Percentiles rank a stretch among this genome's conserved stretches.
phyloP scores from a whole-genome alignment of 495 filamentous ascomycete species.

The Aspergillus homomorphus region DNA sequence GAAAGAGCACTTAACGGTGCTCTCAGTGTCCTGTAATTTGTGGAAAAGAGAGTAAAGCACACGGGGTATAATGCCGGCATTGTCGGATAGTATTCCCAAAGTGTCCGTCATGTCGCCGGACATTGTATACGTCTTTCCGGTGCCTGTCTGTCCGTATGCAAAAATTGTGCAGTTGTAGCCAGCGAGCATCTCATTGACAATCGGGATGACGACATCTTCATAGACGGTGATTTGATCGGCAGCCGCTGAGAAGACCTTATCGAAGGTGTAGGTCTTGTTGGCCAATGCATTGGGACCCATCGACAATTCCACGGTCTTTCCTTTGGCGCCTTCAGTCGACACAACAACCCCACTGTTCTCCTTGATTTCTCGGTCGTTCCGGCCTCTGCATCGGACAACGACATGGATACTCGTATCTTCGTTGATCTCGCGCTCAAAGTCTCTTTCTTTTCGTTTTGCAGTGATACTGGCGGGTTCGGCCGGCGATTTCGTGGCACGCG shows the following conservation, averaged over 20 bases:
- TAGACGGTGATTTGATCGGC: conserved; percentile 91
- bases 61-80: conserved; percentile 90
- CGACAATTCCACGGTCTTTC: conserved; percentile 76
- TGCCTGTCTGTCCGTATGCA: conserved; percentile 96
- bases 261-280: conserved; percentile 95
- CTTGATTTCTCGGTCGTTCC: conserved; percentile 84
- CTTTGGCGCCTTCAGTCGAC: conserved; percentile 79
- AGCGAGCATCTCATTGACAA: conserved; percentile 91
- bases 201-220: conserved; percentile 88
- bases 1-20: conserved; percentile 94
- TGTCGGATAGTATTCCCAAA: conserved; percentile 79
- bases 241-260: conserved; percentile 93
- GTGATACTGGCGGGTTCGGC: conserved; percentile 42
- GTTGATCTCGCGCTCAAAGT: conserved; percentile 67
- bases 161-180: conserved; percentile 99
- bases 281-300: conserved; percentile 91
- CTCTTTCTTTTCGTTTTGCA: conserved; percentile 76
- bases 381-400: conserved; percentile 88
- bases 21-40: conserved; percentile 82
- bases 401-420: conserved; percentile 97
- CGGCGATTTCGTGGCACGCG: conserved; percentile 39
- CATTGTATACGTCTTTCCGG: conserved; percentile 99
- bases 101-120: conserved; percentile 93
- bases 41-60: conserved; percentile 81
- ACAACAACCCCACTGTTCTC: conserved; percentile 94